Evolutionary conservation across 768 basidiomycete genomes (phyloP), one percentile per base, ranked within the genome.

Genomic region (Sistotremastrum niveocremeum): DNA sequence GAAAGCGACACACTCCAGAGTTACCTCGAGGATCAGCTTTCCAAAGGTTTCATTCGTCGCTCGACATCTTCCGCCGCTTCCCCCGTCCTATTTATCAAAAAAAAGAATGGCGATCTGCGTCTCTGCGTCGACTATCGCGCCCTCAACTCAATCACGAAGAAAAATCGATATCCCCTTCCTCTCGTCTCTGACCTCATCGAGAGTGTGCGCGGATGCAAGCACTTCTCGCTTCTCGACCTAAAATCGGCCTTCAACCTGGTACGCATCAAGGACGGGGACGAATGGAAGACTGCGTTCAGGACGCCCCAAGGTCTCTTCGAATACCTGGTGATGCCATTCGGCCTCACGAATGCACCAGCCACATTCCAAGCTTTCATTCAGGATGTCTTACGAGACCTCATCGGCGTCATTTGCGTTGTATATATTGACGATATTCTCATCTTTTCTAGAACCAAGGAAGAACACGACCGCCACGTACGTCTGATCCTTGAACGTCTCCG

Each of bases 381-480:
- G 30, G 63, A 66, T 45, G 61, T 61, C 7, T 56, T 73, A 6
- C 54, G 56, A 7, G 63, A 69, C 34, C 47, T 62, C 6, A 48
- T 73, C 33, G 67, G 65, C 39, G 48, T 65, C 20, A 56, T 57
- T 41, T 61, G 60, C 46, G 58, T 71, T 30, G 63, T 73, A 38
- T 73, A 71, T 53, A 46, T 71, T 1, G 65, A 70, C 45, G 60
- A 70, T 51, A 68, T 71, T 47, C 58, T 72, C 6, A 66, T 72
- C 30, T 73, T 64, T 47, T 70, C 69, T 35, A 39, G 52, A 9
- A 50, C 51, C 9, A 52, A 48, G 28, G 53, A 59, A n/a, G 57
- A 69, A 28, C 69, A 71, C 42, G 51, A 56, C n/a, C 30, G 44
- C 3, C 61, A 62, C 31, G 62, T 69, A 37, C 47, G 49, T 9